These are phyloP conservation scores for Glarea lozoyensis DNA, from an alignment of 495 filamentous ascomycete genomes.

Conservation along the genomic window DNA sequence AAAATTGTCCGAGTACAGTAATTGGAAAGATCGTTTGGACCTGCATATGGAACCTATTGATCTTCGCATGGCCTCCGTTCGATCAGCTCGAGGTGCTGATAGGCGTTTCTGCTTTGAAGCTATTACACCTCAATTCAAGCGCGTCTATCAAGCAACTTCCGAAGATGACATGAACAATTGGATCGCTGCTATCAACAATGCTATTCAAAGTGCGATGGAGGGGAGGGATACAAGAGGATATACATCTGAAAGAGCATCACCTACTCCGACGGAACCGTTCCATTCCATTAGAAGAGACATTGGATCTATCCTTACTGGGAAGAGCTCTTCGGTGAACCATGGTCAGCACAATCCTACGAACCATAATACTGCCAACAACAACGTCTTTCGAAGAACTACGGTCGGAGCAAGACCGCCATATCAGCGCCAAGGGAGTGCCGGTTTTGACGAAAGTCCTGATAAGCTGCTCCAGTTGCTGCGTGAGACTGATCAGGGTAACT, in stretches of 20 bases:
- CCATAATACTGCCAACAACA: conserved; percentile 27
- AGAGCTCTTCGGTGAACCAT: conserved; percentile 68
- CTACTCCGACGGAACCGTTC: conserved; percentile 32
- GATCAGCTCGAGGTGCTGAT: conserved; percentile 89
- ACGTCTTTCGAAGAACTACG: conserved; percentile 71
- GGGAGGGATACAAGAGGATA: conserved; percentile 56
- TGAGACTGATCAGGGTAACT: conserved; percentile 87
- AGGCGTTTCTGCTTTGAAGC: conserved; percentile 97
- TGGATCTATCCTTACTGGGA: conserved; percentile 87
- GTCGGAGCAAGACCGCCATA: conserved; percentile 82
- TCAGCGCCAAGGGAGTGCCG: conserved; percentile 53
- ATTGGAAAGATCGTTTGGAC: conserved; percentile 97
- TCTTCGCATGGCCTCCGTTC: conserved; percentile 89
- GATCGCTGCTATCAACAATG: conserved; percentile 96
- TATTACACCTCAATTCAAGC: conserved; percentile 92
- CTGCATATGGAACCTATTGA: conserved; percentile 98
- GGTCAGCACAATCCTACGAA: conserved; percentile 31
- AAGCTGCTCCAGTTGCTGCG: conserved; percentile 80
- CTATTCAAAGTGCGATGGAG: conserved; percentile 91
- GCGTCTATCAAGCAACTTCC: conserved; percentile 94
- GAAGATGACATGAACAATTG: conserved; percentile 97
- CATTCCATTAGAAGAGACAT: conserved; percentile 66
- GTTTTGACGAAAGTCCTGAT: conserved; percentile 72
- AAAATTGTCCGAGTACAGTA: conserved; percentile 94
- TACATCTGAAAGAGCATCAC: conserved; percentile 41